Evolutionary conservation across 23 red algal species (phyloP).

Genomic region (Rhodosorus marinus): DNA sequence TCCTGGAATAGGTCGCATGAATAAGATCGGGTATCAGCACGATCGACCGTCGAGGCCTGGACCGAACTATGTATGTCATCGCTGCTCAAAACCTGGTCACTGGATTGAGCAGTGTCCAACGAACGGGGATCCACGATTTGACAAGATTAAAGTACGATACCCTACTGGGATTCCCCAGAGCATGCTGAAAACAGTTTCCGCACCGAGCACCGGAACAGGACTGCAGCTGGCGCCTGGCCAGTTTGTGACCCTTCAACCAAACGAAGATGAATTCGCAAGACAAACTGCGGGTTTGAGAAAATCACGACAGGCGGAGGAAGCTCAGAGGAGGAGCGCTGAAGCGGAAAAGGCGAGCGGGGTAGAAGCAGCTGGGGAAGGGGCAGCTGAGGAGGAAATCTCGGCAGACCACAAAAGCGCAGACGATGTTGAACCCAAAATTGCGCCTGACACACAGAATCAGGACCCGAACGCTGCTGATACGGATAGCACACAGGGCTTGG

Average conservation of each 20-base stretch:
- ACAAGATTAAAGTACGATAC: constrained; percentile 70
- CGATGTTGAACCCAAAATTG: too few species aligned
- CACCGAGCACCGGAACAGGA: constrained; percentile 58
- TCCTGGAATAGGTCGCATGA: too few species aligned
- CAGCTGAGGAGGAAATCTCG: too few species aligned
- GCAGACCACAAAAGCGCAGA: too few species aligned
- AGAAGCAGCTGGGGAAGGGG: too few species aligned
- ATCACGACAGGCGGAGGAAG: background rate
- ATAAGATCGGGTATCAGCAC: too few species aligned
- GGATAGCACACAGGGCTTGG: too few species aligned
- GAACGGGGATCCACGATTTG: constrained; percentile 63
- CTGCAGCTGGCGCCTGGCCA: constrained; percentile 50
- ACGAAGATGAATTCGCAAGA: constrained; percentile 78
- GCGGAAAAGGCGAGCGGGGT: too few species aligned
- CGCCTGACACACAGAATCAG: too few species aligned
- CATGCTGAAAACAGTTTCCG: constrained; percentile 79
- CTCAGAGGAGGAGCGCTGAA: too few species aligned
- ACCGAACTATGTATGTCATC: constrained; percentile 88
- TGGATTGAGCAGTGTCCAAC: constrained; percentile 98
- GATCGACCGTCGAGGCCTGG: constrained; percentile 48
- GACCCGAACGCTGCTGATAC: too few species aligned
- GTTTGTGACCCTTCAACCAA: constrained; percentile 75
- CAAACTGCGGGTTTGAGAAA: constrained; percentile 51
- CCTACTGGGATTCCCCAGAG: constrained; percentile 93
- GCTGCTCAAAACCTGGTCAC: constrained; percentile 82